Base-by-base conservation (phyloP, 345 rosid genomes). In the Populus alba region DNA sequence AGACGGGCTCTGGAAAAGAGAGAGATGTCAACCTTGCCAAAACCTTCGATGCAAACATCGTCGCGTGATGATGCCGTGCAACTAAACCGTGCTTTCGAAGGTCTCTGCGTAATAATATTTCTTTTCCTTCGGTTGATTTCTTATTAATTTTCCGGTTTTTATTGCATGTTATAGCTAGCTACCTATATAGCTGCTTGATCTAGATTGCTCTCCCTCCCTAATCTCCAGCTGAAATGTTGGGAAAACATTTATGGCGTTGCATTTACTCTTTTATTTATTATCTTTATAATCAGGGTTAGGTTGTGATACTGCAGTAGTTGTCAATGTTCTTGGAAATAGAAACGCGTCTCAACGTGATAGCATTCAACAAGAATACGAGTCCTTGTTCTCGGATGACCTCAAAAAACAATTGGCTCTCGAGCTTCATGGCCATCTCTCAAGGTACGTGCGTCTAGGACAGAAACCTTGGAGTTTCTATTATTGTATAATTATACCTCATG, bases 351-450 rank as follows among this genome's bases (percentile, higher is more conserved):
- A 91, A 70, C 85, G 92, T 41, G 88, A 87, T 25, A 62, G 77
- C n/a, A 90, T 91, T 62, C 87, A 82, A 77, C 93, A 91, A 78
- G 92, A 89, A 71, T 90, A 83, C 29, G 91, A 89, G 72, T 80
- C 89, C 67, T 76, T 85, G 38, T 89, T 77, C 79, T 81, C 89
- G 1, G 84, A 86, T 2, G 88, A 87, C 25, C 88, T 91, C 39
- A 72, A 77, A 0, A 90, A 89, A 78, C 87, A 87, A 37, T 78
- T 91, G 23, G 76, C 89, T 55, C 81, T 86, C 1, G 92, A 91
- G 86, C 92, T 91, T 49, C 89, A 81, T 16, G 93, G 93, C 41
- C 78, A 90, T 75, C 82, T 75, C 82, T 91, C 59, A 90, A 88
- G 93, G 96, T 55, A 2, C 1, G 25, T 33, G 1, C 3, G 5